Conservation (phyloP, 306 rosid genomes). For the Dicorynia guianensis region DNA sequence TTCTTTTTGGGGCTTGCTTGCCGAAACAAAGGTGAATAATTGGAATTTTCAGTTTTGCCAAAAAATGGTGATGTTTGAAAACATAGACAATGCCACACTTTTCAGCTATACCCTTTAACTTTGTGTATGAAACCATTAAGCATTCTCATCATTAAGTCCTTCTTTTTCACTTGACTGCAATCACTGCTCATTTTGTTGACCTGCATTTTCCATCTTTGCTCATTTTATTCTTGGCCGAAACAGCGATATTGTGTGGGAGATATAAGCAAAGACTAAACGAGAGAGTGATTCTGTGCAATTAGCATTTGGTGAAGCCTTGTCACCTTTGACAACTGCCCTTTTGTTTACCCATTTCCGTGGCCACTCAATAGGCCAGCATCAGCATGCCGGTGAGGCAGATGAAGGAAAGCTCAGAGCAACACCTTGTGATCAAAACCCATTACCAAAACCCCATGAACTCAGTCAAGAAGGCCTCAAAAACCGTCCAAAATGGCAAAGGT, state of each 20-base stretch:
- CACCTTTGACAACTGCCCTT: slow-evolving; percentile 39
- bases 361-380: slow-evolving; percentile 13
- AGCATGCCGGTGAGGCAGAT: slow-evolving; percentile 90
- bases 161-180: slow-evolving; percentile 41
- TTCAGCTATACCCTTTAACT: slow-evolving; percentile 45
- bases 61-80: slow-evolving; percentile 50
- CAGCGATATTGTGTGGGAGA: slow-evolving; percentile 50
- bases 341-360: slow-evolving; percentile 27
- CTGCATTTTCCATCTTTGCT: slow-evolving; percentile 51
- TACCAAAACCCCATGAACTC: slow-evolving; percentile 72
- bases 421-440: slow-evolving; percentile 87
- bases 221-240: slow-evolving; percentile 45
- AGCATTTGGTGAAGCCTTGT: slow-evolving; percentile 49
- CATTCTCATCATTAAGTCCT: slow-evolving; percentile 53
- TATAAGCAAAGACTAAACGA: slow-evolving; percentile 50
- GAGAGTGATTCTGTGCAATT: slow-evolving; percentile 29
- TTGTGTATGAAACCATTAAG: slow-evolving; percentile 49
- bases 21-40: slow-evolving; percentile 44
- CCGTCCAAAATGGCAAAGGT: slow-evolving; percentile 82
- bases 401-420: slow-evolving; percentile 97
- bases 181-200: slow-evolving; percentile 50
- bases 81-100: slow-evolving; percentile 35
- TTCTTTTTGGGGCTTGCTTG: slow-evolving; percentile 10
- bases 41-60: slow-evolving; percentile 44
- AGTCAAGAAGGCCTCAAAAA: slow-evolving; percentile 65